Evolutionary conservation across 345 rosid species (phyloP).

Genomic region (Rhodamnia argentea): DNA sequence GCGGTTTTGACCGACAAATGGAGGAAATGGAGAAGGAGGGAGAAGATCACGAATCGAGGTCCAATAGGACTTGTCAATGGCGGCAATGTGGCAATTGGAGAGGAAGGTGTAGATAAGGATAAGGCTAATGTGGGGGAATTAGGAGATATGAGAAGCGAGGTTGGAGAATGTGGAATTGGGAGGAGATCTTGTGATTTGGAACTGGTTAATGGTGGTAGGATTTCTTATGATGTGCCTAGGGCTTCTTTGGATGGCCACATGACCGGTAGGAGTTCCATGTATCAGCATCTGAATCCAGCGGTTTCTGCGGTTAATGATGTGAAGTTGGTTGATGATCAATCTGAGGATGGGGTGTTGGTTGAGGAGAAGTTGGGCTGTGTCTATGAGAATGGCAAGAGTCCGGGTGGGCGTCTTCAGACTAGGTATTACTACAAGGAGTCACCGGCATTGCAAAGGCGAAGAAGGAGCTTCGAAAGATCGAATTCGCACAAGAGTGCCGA

Average conservation of each 20-base stretch:
- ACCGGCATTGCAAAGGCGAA: conserved; percentile 6
- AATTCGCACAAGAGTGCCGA: conserved; percentile 3
- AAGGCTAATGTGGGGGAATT: background rate
- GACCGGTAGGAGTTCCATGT: conserved; percentile 32
- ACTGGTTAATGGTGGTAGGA: conserved; percentile 20
- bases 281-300: conserved; percentile 29
- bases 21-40: conserved; percentile 37
- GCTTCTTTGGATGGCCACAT: conserved; percentile 77
- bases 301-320: conserved; percentile 46
- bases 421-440: conserved; percentile 12
- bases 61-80: background rate
- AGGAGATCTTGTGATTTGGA: conserved; percentile 52
- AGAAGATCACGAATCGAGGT: conserved; percentile 13
- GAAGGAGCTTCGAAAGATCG: conserved; percentile 17
- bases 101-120: background rate
- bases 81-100: background rate
- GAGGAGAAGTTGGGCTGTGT: conserved; percentile 16
- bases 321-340: conserved; percentile 13
- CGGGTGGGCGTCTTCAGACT: conserved; percentile 22
- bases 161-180: conserved; percentile 31
- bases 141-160: conserved; percentile 1
- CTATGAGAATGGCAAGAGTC: conserved; percentile 5
- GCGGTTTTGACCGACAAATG: conserved; percentile 39
- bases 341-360: conserved; percentile 2
- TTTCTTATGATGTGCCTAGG: conserved; percentile 49